Percentiles rank a stretch among this genome's conserved stretches.
Evolutionary conservation across 805 yeast genomes (phyloP).

Genomic region (Sungouiozyma ichnusensis): DNA sequence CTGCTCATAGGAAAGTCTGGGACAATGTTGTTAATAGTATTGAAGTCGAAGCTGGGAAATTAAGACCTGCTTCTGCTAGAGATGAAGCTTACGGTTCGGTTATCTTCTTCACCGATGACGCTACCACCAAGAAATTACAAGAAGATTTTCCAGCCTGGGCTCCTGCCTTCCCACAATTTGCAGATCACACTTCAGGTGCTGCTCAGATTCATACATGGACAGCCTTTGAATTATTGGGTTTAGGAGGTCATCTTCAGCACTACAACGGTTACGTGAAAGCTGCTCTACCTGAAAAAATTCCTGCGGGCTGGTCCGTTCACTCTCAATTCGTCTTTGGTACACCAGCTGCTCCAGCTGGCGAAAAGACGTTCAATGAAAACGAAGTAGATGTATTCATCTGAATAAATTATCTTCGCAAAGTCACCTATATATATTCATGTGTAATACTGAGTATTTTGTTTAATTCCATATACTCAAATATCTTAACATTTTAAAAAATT

Average conservation of each 20-base stretch:
- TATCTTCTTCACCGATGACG: conserved; percentile 38
- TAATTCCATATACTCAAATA: too few relatives aligned
- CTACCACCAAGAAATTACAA: conserved; percentile 32
- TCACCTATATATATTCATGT: not conserved
- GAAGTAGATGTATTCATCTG: conserved; percentile 6
- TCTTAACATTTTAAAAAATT: too few relatives aligned
- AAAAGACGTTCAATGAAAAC: conserved; percentile 33
- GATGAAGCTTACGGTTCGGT: conserved; percentile 42
- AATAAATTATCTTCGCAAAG: not conserved
- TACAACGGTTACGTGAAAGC: conserved; percentile 37
- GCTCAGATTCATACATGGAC: conserved; percentile 43
- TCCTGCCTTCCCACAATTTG: conserved; percentile 38
- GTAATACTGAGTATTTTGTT: not conserved
- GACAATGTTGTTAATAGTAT: conserved; percentile 30
- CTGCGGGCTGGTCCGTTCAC: conserved; percentile 36
- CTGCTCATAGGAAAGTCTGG: conserved; percentile 38
- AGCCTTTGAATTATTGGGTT: conserved; percentile 34
- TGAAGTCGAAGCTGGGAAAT: conserved; percentile 31
- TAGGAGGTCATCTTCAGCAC: conserved; percentile 46
- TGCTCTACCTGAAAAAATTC: conserved; percentile 32
- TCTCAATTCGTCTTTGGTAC: conserved; percentile 43
- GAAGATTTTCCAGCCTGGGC: conserved; percentile 35
- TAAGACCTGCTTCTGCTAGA: conserved; percentile 34
- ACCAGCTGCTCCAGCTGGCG: conserved; percentile 32
- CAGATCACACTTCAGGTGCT: conserved; percentile 38